A percentile compares a stretch with the other conserved stretches of the same genome.
Evolutionary conservation across 2,329 filamentous ascomycete species (phyloP).

Genomic region (Thelonectria olida): DNA sequence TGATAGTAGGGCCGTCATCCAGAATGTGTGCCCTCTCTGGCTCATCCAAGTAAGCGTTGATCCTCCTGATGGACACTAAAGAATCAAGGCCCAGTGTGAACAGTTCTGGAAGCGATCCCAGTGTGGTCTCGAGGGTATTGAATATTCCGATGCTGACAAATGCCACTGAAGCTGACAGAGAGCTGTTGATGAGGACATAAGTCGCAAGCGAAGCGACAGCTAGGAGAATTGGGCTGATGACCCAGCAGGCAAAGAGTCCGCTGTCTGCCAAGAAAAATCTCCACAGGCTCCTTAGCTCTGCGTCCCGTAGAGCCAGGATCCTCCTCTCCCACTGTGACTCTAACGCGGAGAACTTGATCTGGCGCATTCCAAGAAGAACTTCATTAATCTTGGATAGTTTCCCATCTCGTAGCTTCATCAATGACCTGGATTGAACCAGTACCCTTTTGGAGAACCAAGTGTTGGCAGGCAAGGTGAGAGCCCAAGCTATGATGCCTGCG

Average conservation of each 20-base stretch:
- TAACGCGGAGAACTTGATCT: constrained; percentile 83
- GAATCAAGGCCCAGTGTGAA: constrained; percentile 77
- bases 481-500: constrained; percentile 70
- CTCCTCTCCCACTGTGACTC: constrained; percentile 78
- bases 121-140: constrained; percentile 72
- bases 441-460: constrained; percentile 72
- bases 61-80: constrained; percentile 73
- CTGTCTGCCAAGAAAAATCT: constrained; percentile 71
- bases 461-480: constrained; percentile 73
- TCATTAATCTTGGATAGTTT: constrained; percentile 81
- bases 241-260: constrained; percentile 73
- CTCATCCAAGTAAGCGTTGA: constrained; percentile 73
- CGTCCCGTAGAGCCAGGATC: constrained; percentile 67
- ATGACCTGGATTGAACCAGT: constrained; percentile 67
- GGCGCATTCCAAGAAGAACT: constrained; percentile 78
- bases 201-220: constrained; percentile 74
- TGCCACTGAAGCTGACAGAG: constrained; percentile 74
- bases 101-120: constrained; percentile 76
- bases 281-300: constrained; percentile 73
- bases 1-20: constrained; percentile 65
- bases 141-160: constrained; percentile 84
- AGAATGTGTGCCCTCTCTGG: constrained; percentile 67
- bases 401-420: constrained; percentile 79
- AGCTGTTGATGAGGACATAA: constrained; percentile 71
- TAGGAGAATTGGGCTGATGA: constrained; percentile 75